Evolutionary conservation across 768 basidiomycete species (phyloP), one percentile per base, ranked within the genome.

Genomic region (Hygrocybe coccinea): DNA sequence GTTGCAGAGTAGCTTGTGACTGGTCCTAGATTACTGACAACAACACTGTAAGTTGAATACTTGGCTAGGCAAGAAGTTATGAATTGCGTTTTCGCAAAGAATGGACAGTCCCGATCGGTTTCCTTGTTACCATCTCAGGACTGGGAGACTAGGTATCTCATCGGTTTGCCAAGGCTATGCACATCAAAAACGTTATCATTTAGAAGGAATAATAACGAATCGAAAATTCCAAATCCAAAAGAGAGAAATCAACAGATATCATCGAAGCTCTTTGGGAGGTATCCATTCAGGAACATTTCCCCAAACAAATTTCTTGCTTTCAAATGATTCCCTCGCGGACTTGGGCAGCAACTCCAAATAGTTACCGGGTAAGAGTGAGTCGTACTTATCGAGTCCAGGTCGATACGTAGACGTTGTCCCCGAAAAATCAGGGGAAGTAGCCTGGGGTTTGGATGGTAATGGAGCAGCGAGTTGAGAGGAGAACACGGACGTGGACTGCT

Each of bases 211-310:
- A 29, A 29, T 29, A 29, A n/a, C 29, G 29, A 29, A 29, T 8
- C 8, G 29, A 3, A 29, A 29, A 3, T 8, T 3, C 29, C 29
- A 29, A 29, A 34, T 5, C 14, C 33, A 15, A 33, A 36, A 15
- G 49, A 24, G 8, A 5, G 19, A 35, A 19, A 39, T 35, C n/a
- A 24, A 12, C 7, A 29, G 10, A 10, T 38, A 41, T 70, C 73
- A 84, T 55, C 84, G 72, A 56, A 84, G 63, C 62, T 83, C 80
- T 52, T 79, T 61, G 8, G 87, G 89, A 37, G 88, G 89, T 54
- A 85, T 73, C 82, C 83, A 89, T 56, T 87, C 86, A 1, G 88
- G 88, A 46, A 91, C 76, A 57, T 78, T 78, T 47, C 65, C 84
- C 81, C 81, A 86, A 62, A 82, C 82, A 61, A 90, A 91, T 68